Percentiles rank a stretch among this genome's conserved stretches.
phyloP scores from a whole-genome alignment of 306 rosid species.

The Casuarina equisetifolia region DNA sequence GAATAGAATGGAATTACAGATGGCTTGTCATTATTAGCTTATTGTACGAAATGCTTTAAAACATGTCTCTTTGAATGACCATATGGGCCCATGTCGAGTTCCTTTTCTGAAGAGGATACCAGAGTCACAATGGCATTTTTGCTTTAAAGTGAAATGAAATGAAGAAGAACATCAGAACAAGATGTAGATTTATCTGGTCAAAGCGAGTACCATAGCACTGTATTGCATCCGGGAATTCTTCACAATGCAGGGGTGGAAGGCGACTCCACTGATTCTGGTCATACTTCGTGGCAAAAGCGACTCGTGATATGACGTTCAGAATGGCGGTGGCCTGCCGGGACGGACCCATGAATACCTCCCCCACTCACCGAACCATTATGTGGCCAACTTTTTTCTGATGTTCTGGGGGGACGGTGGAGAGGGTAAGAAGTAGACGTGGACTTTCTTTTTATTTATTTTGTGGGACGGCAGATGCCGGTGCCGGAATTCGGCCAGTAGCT shows the following conservation, averaged over 20 bases:
- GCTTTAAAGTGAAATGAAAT: no score
- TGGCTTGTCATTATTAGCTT: background rate
- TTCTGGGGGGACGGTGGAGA: constrained; percentile 31
- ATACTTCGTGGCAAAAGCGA: no score
- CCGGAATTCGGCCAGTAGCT: constrained; percentile 13
- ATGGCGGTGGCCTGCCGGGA: background rate
- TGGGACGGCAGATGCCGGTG: constrained; percentile 31
- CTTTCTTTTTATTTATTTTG: background rate
- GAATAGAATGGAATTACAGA: background rate
- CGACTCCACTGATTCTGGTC: no score
- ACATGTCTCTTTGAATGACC: background rate
- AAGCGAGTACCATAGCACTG: no score
- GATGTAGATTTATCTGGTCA: no score
- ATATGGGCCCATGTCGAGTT: background rate
- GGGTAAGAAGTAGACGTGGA: background rate
- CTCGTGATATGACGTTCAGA: no score
- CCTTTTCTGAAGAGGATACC: background rate
- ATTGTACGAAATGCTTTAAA: background rate
- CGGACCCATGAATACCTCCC: background rate
- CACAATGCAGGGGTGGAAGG: no score
- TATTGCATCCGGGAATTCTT: no score
- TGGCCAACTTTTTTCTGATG: background rate
- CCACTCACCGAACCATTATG: constrained; percentile 39
- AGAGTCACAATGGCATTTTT: no score
- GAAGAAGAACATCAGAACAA: no score